Conservation (phyloP, 2,329 filamentous ascomycete genomes). For the Microthyrium microscopicum region DNA sequence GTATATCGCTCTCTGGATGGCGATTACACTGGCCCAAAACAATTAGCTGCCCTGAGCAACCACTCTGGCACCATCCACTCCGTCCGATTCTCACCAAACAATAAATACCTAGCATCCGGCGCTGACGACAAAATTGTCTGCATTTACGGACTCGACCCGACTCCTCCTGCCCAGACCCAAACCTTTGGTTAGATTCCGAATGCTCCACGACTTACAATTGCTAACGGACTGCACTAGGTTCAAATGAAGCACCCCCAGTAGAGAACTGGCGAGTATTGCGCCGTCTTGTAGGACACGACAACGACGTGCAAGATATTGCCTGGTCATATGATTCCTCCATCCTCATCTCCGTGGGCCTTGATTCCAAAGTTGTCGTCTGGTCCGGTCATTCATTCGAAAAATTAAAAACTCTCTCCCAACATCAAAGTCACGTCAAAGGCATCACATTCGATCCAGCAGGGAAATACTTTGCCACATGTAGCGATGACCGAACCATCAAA, state of each 20-base stretch:
- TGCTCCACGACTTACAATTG: not conserved
- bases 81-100: constrained; percentile 89
- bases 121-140: constrained; percentile 99
- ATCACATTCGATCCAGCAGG: constrained; percentile 97
- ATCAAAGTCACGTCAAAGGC: constrained; percentile 96
- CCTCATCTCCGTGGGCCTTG: constrained; percentile 84
- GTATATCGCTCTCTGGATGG: constrained; percentile 66
- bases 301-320: constrained; percentile 92
- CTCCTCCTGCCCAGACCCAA: constrained; percentile 56
- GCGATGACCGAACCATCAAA: constrained; percentile 91
- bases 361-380: constrained; percentile 98
- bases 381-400: constrained; percentile 97
- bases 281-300: constrained; percentile 89
- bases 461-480: constrained; percentile 97
- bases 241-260: constrained; percentile 77
- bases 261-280: constrained; percentile 97
- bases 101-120: constrained; percentile 86
- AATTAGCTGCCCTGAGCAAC: constrained; percentile 95
- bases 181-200: constrained; percentile 50
- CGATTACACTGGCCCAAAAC: constrained; percentile 61
- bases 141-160: constrained; percentile 80
- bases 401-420: constrained; percentile 79
- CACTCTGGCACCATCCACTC: constrained; percentile 95
- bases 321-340: constrained; percentile 96
- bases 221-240: constrained; percentile 31